Evolutionary conservation across 1,284 basidiomycete species (phyloP).

Genomic region (Coniophora puteana): DNA sequence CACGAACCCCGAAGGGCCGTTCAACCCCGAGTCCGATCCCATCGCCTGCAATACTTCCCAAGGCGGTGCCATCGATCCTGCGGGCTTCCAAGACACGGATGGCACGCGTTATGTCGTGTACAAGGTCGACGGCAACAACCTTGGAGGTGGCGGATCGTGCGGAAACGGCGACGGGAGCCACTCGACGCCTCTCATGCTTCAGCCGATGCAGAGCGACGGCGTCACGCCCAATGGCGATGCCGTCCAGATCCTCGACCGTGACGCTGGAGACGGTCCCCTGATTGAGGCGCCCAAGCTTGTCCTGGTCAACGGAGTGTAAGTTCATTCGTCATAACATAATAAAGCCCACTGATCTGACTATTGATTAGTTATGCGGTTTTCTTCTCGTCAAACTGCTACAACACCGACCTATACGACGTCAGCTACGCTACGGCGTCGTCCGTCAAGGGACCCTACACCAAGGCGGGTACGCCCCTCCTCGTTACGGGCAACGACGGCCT

Average conservation of each 20-base stretch:
- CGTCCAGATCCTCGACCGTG: constrained; percentile 16
- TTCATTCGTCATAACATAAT: background rate
- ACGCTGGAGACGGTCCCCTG: constrained; percentile 16
- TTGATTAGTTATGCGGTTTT: constrained; percentile 14
- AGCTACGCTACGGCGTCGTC: constrained; percentile 18
- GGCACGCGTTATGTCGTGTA: constrained; percentile 17
- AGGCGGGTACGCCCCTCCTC: constrained; percentile 11
- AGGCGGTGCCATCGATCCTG: constrained; percentile 20
- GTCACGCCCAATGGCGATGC: constrained; percentile 13
- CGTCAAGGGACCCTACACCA: constrained; percentile 20
- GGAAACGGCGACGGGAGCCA: constrained; percentile 13
- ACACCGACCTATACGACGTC: constrained; percentile 17
- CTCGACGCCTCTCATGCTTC: constrained; percentile 20
- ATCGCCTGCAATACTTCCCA: constrained; percentile 16
- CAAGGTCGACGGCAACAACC: constrained; percentile 20
- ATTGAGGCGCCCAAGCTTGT: constrained; percentile 19
- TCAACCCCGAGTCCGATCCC: constrained; percentile 13
- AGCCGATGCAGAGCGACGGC: constrained; percentile 13
- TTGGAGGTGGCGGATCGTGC: constrained; percentile 18
- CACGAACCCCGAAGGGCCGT: constrained; percentile 14
- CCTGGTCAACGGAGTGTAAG: constrained; percentile 10
- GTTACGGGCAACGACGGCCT: constrained; percentile 15
- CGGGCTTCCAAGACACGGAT: constrained; percentile 16
- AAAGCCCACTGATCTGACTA: background rate
- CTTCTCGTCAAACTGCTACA: constrained; percentile 19